Percentiles rank a stretch among this genome's conserved stretches.
Conservation (phyloP, 176 grass and related monocot species). For the Pontederia crassipes region DNA sequence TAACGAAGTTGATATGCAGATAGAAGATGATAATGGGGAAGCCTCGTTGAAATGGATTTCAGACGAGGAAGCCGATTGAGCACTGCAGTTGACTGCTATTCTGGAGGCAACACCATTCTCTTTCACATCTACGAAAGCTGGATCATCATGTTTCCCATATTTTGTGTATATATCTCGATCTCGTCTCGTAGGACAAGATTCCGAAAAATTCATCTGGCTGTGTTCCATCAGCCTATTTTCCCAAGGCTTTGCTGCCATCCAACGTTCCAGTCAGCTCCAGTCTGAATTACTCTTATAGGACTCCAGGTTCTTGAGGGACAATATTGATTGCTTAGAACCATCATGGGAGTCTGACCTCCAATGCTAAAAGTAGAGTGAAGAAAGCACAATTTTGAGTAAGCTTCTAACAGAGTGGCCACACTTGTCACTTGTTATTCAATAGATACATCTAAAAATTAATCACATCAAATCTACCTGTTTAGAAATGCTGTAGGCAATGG, state of each 20-base stretch:
- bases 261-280: constrained; percentile 49
- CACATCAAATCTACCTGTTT: constrained; percentile 33
- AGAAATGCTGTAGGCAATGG: constrained; percentile 58
- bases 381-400: no score
- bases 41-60: constrained; percentile 68
- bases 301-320: constrained; percentile 26
- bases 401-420: no score
- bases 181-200: constrained; percentile 17
- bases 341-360: constrained; percentile 26
- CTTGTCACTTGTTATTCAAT: no score
- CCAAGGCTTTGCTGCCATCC: constrained; percentile 77
- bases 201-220: constrained; percentile 14
- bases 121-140: no score
- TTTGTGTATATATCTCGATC: constrained; percentile 23
- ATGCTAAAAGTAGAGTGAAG: constrained; percentile 27
- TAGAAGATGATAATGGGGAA: constrained; percentile 58
- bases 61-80: constrained; percentile 49
- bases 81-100: constrained; percentile 13
- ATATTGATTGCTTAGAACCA: constrained; percentile 35
- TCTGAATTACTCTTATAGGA: constrained; percentile 24
- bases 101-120: no score
- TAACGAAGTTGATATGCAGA: constrained; percentile 15
- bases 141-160: constrained; percentile 10
- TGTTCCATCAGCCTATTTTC: constrained; percentile 35
- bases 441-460: neutral